A percentile compares a stretch with the other conserved stretches of the same genome.
phyloP scores from a whole-genome alignment of 169 alveolate species.

The Sarcocystis neurona region DNA sequence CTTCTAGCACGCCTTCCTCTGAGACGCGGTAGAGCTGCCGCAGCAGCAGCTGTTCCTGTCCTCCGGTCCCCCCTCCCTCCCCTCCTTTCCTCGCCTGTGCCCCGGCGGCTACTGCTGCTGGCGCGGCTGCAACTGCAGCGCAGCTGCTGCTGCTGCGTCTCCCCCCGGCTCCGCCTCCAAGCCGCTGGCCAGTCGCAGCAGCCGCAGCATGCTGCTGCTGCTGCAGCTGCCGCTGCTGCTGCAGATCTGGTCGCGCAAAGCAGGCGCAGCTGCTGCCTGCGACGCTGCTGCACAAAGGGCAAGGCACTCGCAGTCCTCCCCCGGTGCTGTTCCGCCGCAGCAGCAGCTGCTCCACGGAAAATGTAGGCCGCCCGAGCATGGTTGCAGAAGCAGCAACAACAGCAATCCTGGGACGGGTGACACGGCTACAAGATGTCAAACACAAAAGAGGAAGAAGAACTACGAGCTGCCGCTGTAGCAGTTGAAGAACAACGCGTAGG shows the following conservation, averaged over 20 bases:
- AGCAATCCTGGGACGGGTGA: not conserved
- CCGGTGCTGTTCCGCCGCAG: not conserved
- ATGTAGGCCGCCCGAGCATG: too few species aligned
- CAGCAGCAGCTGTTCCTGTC: too few species aligned
- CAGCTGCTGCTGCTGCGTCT: not conserved
- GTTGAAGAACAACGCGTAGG: too few species aligned
- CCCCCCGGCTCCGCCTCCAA: not conserved
- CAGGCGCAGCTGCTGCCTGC: slow-evolving; percentile 31
- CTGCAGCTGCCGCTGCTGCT: not conserved
- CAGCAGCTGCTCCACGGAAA: slow-evolving; percentile 20
- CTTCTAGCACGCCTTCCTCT: slow-evolving; percentile 5
- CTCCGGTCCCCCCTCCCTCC: too few species aligned
- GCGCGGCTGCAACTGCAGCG: not conserved
- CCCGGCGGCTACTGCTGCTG: too few species aligned
- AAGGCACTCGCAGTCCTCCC: slow-evolving; percentile 6
- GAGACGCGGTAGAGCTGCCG: too few species aligned
- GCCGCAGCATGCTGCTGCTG: not conserved
- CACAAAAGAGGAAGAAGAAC: too few species aligned
- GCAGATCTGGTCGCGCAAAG: not conserved
- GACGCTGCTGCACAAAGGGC: slow-evolving; percentile 27
- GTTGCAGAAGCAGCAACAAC: not conserved
- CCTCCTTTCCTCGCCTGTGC: too few species aligned
- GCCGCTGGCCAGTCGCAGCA: not conserved
- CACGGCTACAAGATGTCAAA: too few species aligned
- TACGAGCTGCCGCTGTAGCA: too few species aligned